Evolutionary conservation across 768 basidiomycete species (phyloP), one percentile per base, ranked within the genome.

Genomic region (Termitomyces eurrhizus): DNA sequence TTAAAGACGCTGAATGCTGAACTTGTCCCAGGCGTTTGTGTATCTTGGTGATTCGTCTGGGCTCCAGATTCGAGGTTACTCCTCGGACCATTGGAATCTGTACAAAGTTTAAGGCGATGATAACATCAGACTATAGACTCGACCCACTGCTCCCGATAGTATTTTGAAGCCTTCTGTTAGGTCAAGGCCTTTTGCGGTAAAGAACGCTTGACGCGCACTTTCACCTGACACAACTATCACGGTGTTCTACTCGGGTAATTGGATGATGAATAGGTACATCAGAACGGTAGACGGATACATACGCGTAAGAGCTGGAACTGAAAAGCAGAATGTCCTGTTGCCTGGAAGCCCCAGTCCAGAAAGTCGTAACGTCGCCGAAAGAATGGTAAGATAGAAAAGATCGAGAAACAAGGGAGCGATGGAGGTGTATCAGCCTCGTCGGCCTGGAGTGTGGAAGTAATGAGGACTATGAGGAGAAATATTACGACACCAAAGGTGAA

Each of bases 201-300:
- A 89, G 73, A 91, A 91, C 3, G 84, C 78, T 58, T 82, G 80
- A 58, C 90, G 78, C 16, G 84, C 90, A 37, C 77, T 78, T 68
- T 90, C 87, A 56, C 90, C 90, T 44, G 90, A 91, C 44, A 92
- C 81, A 37, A 87, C 89, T 56, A 92, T 78, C 65, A 92, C 88
- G 4, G 80, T 85, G 64, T 87, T 85, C 89, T 92, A 67, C 64
- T 45, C 24, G 7, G 7, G 39, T 24, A 12, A 14, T 36, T 13
- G 21, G 29, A 42, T 21, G 29, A 26, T 26, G 14, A 21, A 58
- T n/a, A 8, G 21, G 32, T 36, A 37, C 37, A 37, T 41, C 29
- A 61, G 12, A 24, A 52, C 52, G 46, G 29, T 18, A 50, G 18
- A 51, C 61, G 44, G 45, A 54, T 52, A 78, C 87, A 64, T 71